A percentile compares a stretch with the other conserved stretches of the same genome.
Conservation (phyloP, 805 yeast species). For the Priceomyces melissophilus region DNA sequence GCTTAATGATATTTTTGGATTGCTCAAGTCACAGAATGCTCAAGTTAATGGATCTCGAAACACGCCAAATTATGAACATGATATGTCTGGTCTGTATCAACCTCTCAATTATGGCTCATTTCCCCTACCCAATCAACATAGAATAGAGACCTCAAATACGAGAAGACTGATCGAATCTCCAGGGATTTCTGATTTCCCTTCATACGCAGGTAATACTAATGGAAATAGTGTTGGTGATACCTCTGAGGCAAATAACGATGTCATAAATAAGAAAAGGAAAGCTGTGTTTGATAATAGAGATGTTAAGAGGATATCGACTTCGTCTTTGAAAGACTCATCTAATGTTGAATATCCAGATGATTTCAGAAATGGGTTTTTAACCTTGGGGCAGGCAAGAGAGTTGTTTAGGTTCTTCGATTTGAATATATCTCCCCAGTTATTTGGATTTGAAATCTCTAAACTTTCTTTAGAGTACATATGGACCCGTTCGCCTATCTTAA, state of each 20-base stretch:
- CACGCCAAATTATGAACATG: constrained; percentile 10
- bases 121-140: too few relatives aligned
- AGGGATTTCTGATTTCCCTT: too few relatives aligned
- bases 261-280: too few relatives aligned
- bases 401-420: constrained; percentile 51
- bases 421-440: constrained; percentile 59
- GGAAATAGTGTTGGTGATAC: too few relatives aligned
- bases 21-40: constrained; percentile 22
- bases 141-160: too few relatives aligned
- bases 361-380: constrained; percentile 34
- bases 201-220: too few relatives aligned
- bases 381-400: constrained; percentile 41
- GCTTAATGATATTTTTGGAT: constrained; percentile 34
- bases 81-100: not conserved
- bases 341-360: constrained; percentile 2
- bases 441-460: constrained; percentile 58
- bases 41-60: constrained; percentile 25
- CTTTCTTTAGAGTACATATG: constrained; percentile 49
- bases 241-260: too few relatives aligned
- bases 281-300: too few relatives aligned
- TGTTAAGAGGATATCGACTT: too few relatives aligned
- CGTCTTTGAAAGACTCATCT: not conserved
- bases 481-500: constrained; percentile 53
- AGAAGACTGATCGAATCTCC: too few relatives aligned
- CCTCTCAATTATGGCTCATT: not conserved